Evolutionary conservation across 1,284 basidiomycete genomes (phyloP).

Genomic region (Xerocomus nothofagi): DNA sequence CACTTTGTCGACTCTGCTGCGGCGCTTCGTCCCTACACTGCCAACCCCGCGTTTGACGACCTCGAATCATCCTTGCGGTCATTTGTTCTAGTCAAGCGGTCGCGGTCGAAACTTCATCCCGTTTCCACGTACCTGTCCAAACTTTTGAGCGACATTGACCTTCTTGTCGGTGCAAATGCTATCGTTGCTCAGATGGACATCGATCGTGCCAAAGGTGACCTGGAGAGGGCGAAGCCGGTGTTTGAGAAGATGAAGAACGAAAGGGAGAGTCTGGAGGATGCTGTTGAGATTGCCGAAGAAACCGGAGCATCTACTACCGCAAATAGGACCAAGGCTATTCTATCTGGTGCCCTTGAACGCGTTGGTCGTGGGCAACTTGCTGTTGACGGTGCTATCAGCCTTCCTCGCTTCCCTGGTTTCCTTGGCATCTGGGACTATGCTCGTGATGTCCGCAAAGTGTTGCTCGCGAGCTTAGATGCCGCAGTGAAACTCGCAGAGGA

Average conservation of each 20-base stretch:
- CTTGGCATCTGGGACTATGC: slow-evolving; percentile 90
- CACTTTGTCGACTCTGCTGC: slow-evolving; percentile 96
- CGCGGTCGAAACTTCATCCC: slow-evolving; percentile 94
- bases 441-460: slow-evolving; percentile 73
- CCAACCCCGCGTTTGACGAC: slow-evolving; percentile 76
- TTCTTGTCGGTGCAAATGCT: slow-evolving; percentile 86
- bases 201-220: slow-evolving; percentile 71
- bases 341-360: slow-evolving; percentile 74
- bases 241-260: slow-evolving; percentile 84
- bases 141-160: slow-evolving; percentile 84
- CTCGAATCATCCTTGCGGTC: slow-evolving; percentile 92
- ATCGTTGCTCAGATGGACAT: slow-evolving; percentile 83
- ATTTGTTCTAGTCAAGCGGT: slow-evolving; percentile 94
- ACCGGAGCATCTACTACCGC: slow-evolving; percentile 59
- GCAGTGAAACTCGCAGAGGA: slow-evolving; percentile 84
- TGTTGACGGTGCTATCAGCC: slow-evolving; percentile 48
- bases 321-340: slow-evolving; percentile 55
- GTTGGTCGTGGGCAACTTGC: slow-evolving; percentile 77
- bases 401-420: slow-evolving; percentile 90
- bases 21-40: slow-evolving; percentile 61
- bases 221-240: slow-evolving; percentile 76
- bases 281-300: slow-evolving; percentile 83
- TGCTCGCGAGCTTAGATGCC: slow-evolving; percentile 82
- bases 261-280: slow-evolving; percentile 75
- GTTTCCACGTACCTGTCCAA: slow-evolving; percentile 93